phyloP scores from a whole-genome alignment of 257 asterid genomes.

The Salvia hispanica region DNA sequence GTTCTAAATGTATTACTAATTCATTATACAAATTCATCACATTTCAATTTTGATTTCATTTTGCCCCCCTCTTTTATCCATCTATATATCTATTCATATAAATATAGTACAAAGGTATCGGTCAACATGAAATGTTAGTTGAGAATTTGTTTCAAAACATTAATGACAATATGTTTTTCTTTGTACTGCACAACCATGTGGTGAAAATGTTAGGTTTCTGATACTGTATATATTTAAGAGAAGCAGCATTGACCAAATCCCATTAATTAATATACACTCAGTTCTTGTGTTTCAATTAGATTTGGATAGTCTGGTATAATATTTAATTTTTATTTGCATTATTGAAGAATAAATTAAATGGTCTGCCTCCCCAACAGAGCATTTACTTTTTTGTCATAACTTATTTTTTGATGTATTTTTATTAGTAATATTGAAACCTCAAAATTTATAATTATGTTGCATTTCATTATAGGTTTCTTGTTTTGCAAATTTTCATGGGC shows the following conservation, averaged over 20 bases:
- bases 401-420: background rate
- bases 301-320: too few relatives aligned
- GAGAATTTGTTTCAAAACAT: slow-evolving; percentile 28
- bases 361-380: slow-evolving; percentile 2
- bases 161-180: slow-evolving; percentile 22
- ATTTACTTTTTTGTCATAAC: background rate
- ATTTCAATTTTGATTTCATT: too few relatives aligned
- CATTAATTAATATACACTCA: slow-evolving; percentile 11
- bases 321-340: background rate
- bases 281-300: slow-evolving; percentile 2
- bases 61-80: too few relatives aligned
- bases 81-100: too few relatives aligned
- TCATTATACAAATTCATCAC: too few relatives aligned
- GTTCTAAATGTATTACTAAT: too few relatives aligned
- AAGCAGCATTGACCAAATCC: slow-evolving; percentile 24
- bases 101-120: too few relatives aligned
- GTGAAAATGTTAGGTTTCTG: slow-evolving; percentile 24
- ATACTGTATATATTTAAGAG: background rate
- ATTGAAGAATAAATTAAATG: slow-evolving; percentile 24
- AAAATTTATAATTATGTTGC: too few relatives aligned
- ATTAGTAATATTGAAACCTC: too few relatives aligned
- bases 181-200: slow-evolving; percentile 41
- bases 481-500: too few relatives aligned
- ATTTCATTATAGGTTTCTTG: too few relatives aligned
- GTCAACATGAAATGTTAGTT: background rate